phyloP scores from a whole-genome alignment of 2,329 filamentous ascomycete species.

The Colletotrichum sojae region DNA sequence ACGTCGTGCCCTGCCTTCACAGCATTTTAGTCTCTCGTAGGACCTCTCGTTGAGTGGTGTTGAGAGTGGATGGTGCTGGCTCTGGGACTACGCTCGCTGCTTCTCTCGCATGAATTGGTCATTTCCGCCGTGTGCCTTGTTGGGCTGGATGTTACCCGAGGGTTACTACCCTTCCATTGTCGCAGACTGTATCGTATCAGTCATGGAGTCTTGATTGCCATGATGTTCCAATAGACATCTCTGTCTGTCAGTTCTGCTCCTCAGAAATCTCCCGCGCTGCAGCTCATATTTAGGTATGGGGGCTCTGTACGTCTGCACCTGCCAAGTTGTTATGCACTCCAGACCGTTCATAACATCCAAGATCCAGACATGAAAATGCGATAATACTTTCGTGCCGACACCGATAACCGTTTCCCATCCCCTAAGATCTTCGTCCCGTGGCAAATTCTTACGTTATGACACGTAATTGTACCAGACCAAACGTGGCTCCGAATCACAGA shows the following conservation, averaged over 20 bases:
- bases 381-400: neutral
- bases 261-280: too few species aligned
- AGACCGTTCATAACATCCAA: too few species aligned
- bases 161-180: too few species aligned
- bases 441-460: neutral
- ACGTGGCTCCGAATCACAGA: neutral
- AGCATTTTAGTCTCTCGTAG: constrained; percentile 10
- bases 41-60: constrained; percentile 9
- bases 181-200: too few species aligned
- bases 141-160: neutral
- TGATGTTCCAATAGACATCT: too few species aligned
- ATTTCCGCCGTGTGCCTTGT: neutral
- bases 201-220: too few species aligned
- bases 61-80: neutral
- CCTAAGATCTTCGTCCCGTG: neutral
- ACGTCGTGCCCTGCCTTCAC: constrained; percentile 9
- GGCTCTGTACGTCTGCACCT: too few species aligned
- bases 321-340: too few species aligned
- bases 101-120: constrained; percentile 4
- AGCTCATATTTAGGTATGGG: too few species aligned
- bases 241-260: too few species aligned
- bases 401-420: neutral
- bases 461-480: neutral
- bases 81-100: neutral
- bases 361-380: neutral